Evolutionary conservation across 2,329 filamentous ascomycete genomes (phyloP).

Genomic region (Xylariaceae sp.): DNA sequence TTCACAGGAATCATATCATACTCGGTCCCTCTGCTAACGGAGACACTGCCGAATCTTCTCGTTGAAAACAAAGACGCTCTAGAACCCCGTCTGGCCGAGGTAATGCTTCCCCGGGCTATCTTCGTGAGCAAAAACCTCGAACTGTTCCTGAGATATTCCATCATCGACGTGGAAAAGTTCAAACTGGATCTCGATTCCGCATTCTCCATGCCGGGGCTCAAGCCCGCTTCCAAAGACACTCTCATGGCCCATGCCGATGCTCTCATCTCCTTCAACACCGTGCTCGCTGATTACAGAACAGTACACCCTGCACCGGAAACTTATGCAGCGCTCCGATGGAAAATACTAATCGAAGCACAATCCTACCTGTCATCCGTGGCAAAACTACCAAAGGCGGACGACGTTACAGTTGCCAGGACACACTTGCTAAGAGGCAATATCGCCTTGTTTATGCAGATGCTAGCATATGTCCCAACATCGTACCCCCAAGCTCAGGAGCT

Average conservation of each 20-base stretch:
- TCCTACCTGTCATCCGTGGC: conserved; percentile 18
- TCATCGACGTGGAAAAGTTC: conserved; percentile 25
- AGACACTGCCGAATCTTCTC: conserved; percentile 10
- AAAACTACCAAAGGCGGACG: conserved; percentile 6
- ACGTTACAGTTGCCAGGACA: conserved; percentile 21
- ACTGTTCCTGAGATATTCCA: conserved; percentile 23
- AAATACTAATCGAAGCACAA: conserved; percentile 23
- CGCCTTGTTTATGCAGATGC: conserved; percentile 24
- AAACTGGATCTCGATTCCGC: conserved; percentile 26
- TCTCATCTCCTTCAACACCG: conserved; percentile 27
- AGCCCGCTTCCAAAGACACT: conserved; percentile 17
- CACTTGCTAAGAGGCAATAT: conserved; percentile 29
- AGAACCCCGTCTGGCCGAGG: conserved; percentile 17
- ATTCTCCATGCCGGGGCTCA: conserved; percentile 24
- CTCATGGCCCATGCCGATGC: conserved; percentile 25
- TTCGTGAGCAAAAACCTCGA: conserved; percentile 27
- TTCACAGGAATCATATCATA: conserved; percentile 55
- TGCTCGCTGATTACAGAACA: conserved; percentile 17
- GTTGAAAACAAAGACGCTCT: conserved; percentile 7
- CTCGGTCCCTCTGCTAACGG: conserved; percentile 42
- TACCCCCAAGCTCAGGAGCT: conserved; percentile 22
- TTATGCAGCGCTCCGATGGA: conserved; percentile 26
- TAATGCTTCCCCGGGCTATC: conserved; percentile 25
- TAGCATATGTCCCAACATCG: conserved; percentile 25
- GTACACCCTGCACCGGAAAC: neutral